Conservation (phyloP, 306 rosid species). For the Cucurbita maxima region DNA sequence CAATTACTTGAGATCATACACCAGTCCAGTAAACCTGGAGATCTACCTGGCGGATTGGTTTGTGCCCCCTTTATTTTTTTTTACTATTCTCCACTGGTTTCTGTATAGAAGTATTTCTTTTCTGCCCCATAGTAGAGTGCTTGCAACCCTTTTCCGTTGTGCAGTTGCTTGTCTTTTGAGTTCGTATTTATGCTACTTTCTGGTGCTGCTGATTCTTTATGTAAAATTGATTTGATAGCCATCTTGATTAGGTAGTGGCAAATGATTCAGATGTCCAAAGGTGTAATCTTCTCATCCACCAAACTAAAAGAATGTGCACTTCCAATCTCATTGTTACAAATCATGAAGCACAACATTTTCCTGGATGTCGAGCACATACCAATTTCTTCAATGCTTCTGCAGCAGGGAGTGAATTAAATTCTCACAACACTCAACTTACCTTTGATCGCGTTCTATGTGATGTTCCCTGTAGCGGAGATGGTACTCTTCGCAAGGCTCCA, state of each 20-base stretch:
- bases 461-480: conserved; percentile 99
- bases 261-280: conserved; percentile 97
- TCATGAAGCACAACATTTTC: conserved; percentile 98
- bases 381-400: conserved; percentile 17
- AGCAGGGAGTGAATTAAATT: conserved; percentile 19
- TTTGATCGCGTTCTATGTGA: conserved; percentile 95
- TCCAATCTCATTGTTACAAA: conserved; percentile 91
- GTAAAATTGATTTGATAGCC: conserved; percentile 1
- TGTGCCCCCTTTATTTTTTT: conserved; percentile 16
- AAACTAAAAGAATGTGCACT: conserved; percentile 97
- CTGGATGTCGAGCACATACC: conserved; percentile 63
- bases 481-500: conserved; percentile 99
- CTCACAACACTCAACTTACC: conserved; percentile 34
- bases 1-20: conserved; percentile 91
- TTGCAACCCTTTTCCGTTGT: neutral
- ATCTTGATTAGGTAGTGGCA: conserved; percentile 62
- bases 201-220: conserved; percentile 4
- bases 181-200: neutral
- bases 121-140: neutral
- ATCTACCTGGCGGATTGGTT: conserved; percentile 81
- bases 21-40: conserved; percentile 55
- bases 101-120: neutral
- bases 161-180: neutral
- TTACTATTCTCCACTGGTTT: conserved; percentile 2
- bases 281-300: conserved; percentile 98